These are phyloP conservation scores for Millerago galiae DNA, from an alignment of 805 yeast genomes.

Conservation along the genomic window DNA sequence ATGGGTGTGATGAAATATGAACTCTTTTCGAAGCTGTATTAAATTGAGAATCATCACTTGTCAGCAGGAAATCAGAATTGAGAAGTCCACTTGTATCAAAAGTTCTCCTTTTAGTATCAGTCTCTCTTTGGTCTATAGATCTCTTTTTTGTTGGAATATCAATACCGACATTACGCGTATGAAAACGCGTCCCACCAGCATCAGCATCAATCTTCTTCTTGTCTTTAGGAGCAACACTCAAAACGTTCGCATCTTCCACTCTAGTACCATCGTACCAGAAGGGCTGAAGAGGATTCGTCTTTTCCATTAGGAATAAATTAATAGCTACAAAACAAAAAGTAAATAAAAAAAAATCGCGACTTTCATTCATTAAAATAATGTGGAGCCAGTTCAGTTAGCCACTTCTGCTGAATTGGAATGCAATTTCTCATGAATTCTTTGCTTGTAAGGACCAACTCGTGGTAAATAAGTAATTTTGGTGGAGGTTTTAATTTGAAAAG, in stretches of 20 bases:
- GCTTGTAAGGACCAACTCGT: slow-evolving; percentile 77
- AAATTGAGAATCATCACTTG: slow-evolving; percentile 16
- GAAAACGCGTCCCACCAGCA: slow-evolving; percentile 37
- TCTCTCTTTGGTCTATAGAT: slow-evolving; percentile 11
- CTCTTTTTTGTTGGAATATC: slow-evolving; percentile 10
- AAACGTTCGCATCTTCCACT: slow-evolving; percentile 24
- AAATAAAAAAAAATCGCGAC: too few species aligned
- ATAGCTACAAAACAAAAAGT: too few species aligned
- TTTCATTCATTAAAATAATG: slow-evolving; percentile 28
- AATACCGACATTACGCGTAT: slow-evolving; percentile 25
- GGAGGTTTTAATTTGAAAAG: slow-evolving; percentile 63
- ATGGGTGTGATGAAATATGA: slow-evolving; percentile 15
- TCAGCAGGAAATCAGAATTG: slow-evolving; percentile 16
- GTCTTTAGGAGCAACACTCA: slow-evolving; percentile 36
- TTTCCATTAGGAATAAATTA: slow-evolving; percentile 9
- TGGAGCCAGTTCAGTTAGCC: slow-evolving; percentile 74
- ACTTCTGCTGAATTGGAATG: slow-evolving; percentile 61
- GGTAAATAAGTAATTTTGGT: slow-evolving; percentile 67
- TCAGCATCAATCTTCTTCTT: slow-evolving; percentile 35
- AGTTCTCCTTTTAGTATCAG: slow-evolving; percentile 13
- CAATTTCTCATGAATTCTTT: slow-evolving; percentile 86
- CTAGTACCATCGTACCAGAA: slow-evolving; percentile 29
- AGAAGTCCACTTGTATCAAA: slow-evolving; percentile 6
- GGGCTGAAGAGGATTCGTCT: slow-evolving; percentile 15
- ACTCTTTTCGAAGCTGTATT: background rate